Conservation (phyloP, 31 red algal species). For the Asparagopsis taxiformis region DNA sequence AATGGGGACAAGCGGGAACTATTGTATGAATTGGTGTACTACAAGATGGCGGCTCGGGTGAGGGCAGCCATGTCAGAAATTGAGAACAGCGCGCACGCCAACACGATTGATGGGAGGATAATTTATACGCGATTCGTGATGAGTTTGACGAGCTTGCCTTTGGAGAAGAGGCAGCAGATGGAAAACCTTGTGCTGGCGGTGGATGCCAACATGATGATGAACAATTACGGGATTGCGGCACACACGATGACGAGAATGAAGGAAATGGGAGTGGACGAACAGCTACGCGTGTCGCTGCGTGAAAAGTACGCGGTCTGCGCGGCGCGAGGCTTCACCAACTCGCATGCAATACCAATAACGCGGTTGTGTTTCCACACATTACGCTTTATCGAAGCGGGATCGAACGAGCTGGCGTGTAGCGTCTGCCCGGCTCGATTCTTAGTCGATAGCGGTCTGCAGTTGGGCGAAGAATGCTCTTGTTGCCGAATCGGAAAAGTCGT, state of each 20-base stretch:
- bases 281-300: slow-evolving; percentile 16
- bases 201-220: slow-evolving; percentile 47
- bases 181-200: slow-evolving; percentile 17
- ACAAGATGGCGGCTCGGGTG: slow-evolving; percentile 19
- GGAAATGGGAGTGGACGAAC: slow-evolving; percentile 36
- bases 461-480: slow-evolving; percentile 6
- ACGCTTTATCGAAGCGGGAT: slow-evolving; percentile 4
- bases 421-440: slow-evolving; percentile 43
- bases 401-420: slow-evolving; percentile 10
- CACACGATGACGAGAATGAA: slow-evolving; percentile 38
- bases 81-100: slow-evolving; percentile 23
- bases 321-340: slow-evolving; percentile 39
- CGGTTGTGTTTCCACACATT: slow-evolving; percentile 25
- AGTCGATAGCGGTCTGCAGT: slow-evolving; percentile 6
- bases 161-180: slow-evolving; percentile 25
- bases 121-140: slow-evolving; percentile 46
- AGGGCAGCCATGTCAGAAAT: slow-evolving; percentile 45
- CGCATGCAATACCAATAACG: slow-evolving; percentile 15
- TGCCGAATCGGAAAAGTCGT: slow-evolving; percentile 27
- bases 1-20: slow-evolving; percentile 10
- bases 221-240: slow-evolving; percentile 51
- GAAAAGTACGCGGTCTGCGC: slow-evolving; percentile 41
- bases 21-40: slow-evolving; percentile 30
- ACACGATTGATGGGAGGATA: slow-evolving; percentile 29
- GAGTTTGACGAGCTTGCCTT: slow-evolving; percentile 10